Evolutionary conservation across 2,329 filamentous ascomycete genomes (phyloP).

Genomic region (Exophiala bonariae): DNA sequence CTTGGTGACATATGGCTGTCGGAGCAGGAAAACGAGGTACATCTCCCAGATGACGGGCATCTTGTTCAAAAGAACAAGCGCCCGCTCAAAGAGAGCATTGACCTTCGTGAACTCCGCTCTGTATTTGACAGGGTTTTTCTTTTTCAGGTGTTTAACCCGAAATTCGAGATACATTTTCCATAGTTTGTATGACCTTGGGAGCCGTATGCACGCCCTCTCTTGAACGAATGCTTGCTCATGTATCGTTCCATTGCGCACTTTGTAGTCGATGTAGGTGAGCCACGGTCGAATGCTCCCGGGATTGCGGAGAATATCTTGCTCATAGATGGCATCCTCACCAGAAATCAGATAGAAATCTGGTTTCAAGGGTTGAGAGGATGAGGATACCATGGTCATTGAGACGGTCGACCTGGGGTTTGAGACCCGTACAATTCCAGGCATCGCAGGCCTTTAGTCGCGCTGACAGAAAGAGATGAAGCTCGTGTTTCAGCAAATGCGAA

Average conservation of each 20-base stretch:
- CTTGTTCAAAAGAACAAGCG: conserved; percentile 91
- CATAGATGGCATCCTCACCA: conserved; percentile 91
- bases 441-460: conserved; percentile 4
- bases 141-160: conserved; percentile 75
- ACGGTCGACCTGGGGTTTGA: conserved; percentile 6
- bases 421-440: conserved; percentile 22
- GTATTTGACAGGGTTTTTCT: conserved; percentile 79
- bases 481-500: not conserved
- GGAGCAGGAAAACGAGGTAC: conserved; percentile 86
- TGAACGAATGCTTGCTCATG: conserved; percentile 86
- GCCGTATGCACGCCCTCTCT: conserved; percentile 84
- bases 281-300: conserved; percentile 86
- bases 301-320: conserved; percentile 90
- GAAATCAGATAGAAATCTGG: conserved; percentile 39
- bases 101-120: conserved; percentile 85
- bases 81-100: conserved; percentile 90
- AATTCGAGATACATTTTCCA: conserved; percentile 97
- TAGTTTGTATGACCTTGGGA: conserved; percentile 94
- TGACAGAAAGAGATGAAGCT: not conserved
- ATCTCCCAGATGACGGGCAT: conserved; percentile 99
- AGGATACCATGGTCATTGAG: conserved; percentile 15
- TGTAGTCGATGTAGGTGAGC: conserved; percentile 91
- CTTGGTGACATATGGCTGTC: conserved; percentile 86
- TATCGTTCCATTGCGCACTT: conserved; percentile 78
- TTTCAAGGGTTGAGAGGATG: conserved; percentile 9